Percentiles rank a stretch among this genome's conserved stretches.
phyloP scores from a whole-genome alignment of 139 green algal genomes.

The Picochlorum sp. region DNA sequence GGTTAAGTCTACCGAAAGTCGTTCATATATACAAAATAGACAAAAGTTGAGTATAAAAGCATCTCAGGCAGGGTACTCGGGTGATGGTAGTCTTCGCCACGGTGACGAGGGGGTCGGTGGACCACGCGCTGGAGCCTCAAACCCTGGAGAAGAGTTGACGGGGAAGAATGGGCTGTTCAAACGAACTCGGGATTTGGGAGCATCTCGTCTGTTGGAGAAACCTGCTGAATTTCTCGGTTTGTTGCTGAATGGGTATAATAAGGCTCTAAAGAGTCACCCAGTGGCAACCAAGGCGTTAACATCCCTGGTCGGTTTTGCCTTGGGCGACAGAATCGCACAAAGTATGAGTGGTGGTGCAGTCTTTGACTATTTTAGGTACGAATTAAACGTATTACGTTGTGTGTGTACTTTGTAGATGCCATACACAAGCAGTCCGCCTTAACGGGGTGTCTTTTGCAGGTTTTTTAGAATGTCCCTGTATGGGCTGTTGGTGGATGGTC shows the following conservation, averaged over 20 bases:
- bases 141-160: background rate
- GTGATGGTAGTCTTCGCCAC: background rate
- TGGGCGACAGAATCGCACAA: slow-evolving; percentile 56
- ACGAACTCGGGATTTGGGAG: background rate
- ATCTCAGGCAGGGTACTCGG: background rate
- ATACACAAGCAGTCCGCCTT: background rate
- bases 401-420: background rate
- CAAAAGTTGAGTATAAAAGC: no score
- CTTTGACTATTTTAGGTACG: slow-evolving; percentile 23
- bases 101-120: no score
- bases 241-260: slow-evolving; percentile 16
- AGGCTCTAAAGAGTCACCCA: slow-evolving; percentile 26
- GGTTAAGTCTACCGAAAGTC: no score
- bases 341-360: slow-evolving; percentile 6
- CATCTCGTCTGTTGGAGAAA: no score
- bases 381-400: background rate
- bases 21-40: background rate
- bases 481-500: slow-evolving; percentile 39
- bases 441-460: no score
- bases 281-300: slow-evolving; percentile 46
- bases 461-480: slow-evolving; percentile 34
- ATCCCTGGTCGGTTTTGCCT: slow-evolving; percentile 43
- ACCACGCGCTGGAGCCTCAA: background rate
- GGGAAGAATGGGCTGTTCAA: background rate
- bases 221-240: background rate